phyloP scores from a whole-genome alignment of 2,329 filamentous ascomycete genomes.

The Lachnellula suecica region DNA sequence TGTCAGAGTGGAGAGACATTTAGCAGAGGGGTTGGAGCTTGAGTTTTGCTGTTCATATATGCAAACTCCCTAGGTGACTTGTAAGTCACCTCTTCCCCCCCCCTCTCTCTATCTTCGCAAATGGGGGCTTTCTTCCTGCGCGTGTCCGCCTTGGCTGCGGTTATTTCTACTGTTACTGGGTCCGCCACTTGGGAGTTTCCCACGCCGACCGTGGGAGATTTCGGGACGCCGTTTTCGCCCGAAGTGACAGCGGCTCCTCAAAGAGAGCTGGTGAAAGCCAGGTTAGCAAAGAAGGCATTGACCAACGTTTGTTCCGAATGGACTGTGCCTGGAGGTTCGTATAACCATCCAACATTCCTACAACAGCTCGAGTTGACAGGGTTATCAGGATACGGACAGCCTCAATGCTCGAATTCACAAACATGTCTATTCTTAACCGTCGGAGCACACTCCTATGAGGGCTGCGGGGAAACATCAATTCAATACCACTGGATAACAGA shows the following conservation, averaged over 20 bases:
- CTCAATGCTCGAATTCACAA: slow-evolving; percentile 16
- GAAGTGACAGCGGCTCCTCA: slow-evolving; percentile 19
- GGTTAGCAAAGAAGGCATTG: slow-evolving; percentile 15
- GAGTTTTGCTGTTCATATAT: not conserved
- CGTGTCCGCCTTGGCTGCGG: slow-evolving; percentile 14
- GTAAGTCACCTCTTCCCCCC: not conserved
- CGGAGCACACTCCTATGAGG: slow-evolving; percentile 19
- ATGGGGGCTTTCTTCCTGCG: slow-evolving; percentile 5
- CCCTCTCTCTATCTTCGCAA: no score
- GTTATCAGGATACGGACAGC: slow-evolving; percentile 18
- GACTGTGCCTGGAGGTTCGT: slow-evolving; percentile 22
- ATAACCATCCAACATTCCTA: not conserved
- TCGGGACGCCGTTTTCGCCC: slow-evolving; percentile 9
- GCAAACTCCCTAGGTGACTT: not conserved
- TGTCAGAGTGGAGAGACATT: not conserved
- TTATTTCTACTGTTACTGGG: slow-evolving; percentile 4
- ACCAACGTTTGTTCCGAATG: slow-evolving; percentile 25
- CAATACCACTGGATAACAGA: not conserved
- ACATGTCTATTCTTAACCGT: slow-evolving; percentile 25
- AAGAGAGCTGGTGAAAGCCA: slow-evolving; percentile 22
- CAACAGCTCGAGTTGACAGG: not conserved
- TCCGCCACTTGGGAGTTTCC: slow-evolving; percentile 14
- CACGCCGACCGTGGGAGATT: slow-evolving; percentile 14
- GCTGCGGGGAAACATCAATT: slow-evolving; percentile 19
- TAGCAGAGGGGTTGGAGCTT: not conserved